Evolutionary conservation across 75 land plant species (phyloP).

Genomic region (Pinus albicaulis): DNA sequence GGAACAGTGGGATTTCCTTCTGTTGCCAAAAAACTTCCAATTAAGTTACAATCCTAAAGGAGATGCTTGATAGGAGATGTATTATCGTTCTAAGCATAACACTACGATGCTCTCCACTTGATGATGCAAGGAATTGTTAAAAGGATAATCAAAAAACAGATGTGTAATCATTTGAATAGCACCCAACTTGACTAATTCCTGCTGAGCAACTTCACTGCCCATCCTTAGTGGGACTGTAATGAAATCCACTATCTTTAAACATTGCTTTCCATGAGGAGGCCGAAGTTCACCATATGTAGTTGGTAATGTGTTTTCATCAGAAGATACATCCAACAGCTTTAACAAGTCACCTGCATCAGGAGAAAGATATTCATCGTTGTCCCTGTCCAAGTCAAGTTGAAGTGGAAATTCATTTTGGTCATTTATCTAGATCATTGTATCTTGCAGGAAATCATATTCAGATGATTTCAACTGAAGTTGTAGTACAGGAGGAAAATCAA

Average conservation of each 20-base stretch:
- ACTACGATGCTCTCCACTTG: conserved; percentile 78
- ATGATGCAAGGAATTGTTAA: conserved; percentile 90
- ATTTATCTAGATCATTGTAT: too few relatives aligned
- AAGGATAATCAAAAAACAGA: conserved; percentile 97
- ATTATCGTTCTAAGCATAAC: conserved; percentile 79
- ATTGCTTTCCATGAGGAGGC: conserved; percentile 83
- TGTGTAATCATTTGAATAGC: conserved; percentile 59
- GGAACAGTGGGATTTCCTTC: conserved; percentile 62
- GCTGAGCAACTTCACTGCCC: conserved; percentile 79
- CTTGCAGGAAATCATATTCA: too few relatives aligned
- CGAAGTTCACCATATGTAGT: conserved; percentile 89
- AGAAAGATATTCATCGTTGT: too few relatives aligned
- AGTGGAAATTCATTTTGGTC: too few relatives aligned
- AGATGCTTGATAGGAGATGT: conserved; percentile 61
- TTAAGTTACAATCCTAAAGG: conserved; percentile 72
- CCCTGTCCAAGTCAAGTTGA: too few relatives aligned
- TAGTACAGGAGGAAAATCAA: too few relatives aligned
- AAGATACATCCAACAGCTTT: conserved; percentile 70
- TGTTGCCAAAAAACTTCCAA: conserved; percentile 73
- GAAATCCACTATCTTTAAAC: conserved; percentile 90
- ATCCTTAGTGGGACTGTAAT: conserved; percentile 77
- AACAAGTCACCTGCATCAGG: conserved; percentile 59
- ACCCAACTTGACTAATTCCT: conserved; percentile 70
- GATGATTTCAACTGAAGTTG: too few relatives aligned
- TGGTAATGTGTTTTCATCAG: conserved; percentile 47